Percentiles rank a stretch among this genome's conserved stretches.
These are phyloP conservation scores for Mycena epipterygia DNA, from an alignment of 768 basidiomycete genomes.

Conservation along the genomic window DNA sequence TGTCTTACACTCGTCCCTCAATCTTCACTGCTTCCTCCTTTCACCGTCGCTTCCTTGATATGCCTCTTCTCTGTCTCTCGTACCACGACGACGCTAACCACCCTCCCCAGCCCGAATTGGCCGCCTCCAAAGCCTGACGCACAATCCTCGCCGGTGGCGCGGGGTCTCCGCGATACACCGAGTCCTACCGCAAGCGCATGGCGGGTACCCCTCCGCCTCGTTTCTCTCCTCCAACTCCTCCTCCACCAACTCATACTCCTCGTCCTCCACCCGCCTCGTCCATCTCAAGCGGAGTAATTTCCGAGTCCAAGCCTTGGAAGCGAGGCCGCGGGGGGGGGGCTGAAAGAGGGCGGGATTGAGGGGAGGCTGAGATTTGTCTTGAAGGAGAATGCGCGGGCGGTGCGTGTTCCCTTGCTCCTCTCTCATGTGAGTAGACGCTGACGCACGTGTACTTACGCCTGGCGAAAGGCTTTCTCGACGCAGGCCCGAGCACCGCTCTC, in stretches of 20 bases:
- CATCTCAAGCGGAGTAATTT: constrained; percentile 94
- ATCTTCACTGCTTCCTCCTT: no score
- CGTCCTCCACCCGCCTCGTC: constrained; percentile 57
- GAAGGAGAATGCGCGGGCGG: constrained; percentile 86
- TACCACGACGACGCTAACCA: constrained; percentile 52
- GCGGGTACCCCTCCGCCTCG: constrained; percentile 28
- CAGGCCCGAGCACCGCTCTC: constrained; percentile 81
- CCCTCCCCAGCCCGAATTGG: constrained; percentile 14
- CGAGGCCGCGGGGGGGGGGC: constrained; percentile 45
- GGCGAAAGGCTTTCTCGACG: constrained; percentile 84
- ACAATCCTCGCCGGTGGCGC: constrained; percentile 31
- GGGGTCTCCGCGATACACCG: constrained; percentile 36
- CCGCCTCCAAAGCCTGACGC: constrained; percentile 29
- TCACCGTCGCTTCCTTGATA: no score
- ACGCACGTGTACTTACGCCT: constrained; percentile 63
- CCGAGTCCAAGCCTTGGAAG: constrained; percentile 85
- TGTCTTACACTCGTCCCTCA: no score
- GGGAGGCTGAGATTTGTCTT: constrained; percentile 94
- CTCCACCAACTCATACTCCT: background rate
- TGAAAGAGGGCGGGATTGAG: constrained; percentile 61
- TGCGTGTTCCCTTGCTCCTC: constrained; percentile 42
- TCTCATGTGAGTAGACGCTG: constrained; percentile 1
- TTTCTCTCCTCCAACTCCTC: constrained; percentile 20
- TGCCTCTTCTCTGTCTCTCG: no score
- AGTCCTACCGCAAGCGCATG: constrained; percentile 44